Evolutionary conservation across 805 yeast species (phyloP), one percentile per base, ranked within the genome.

Genomic region (Ogataea salicorniae): DNA sequence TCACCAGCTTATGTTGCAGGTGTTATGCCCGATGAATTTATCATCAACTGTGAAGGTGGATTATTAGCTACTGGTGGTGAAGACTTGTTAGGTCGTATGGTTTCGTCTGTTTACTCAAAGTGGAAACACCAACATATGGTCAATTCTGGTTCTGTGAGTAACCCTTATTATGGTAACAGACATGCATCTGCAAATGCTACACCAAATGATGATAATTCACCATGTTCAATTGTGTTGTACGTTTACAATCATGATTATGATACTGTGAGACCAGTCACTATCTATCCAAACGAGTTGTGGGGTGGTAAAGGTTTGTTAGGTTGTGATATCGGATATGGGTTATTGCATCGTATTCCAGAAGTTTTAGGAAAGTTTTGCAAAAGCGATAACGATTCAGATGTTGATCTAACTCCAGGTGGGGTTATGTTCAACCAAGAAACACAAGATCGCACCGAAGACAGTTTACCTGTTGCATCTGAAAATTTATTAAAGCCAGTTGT

Each of bases 271-370:
- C 96, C 96, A 0, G 91, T 92, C 4, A 81, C 87, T 0, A 87
- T 91, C n/a, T 72, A 77, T 46, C 85, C 88, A 3, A 70, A 76
- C n/a, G 74, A 76, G n/a, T 64, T 70, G 16, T 87, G 94, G 89
- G 88, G 90, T n/a, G 89, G 91, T 15, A 76, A 72, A 53, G 96
- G 96, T 1, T 71, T 89, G 35, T 68, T 92, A 35, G 99, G 99
- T 2, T 90, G 97, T 68, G 95, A 91, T 54, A 95, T 92, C 17
- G 98, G 97, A 0, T 91, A 90, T 59, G 99, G 99, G 0, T 74
- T 86, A 44, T 70, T 92, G 43, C 98, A 92, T 62, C 53, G 59
- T 35, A 48, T 64, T n/a, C 97, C 98, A 1, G 79, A 81, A 48
- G 84, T 80, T 5, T 61, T 74, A 9, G 79, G 77, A 0, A 75